Base-by-base conservation (phyloP, 2,329 filamentous ascomycete genomes). In the Tolypocladium ovalisporum region DNA sequence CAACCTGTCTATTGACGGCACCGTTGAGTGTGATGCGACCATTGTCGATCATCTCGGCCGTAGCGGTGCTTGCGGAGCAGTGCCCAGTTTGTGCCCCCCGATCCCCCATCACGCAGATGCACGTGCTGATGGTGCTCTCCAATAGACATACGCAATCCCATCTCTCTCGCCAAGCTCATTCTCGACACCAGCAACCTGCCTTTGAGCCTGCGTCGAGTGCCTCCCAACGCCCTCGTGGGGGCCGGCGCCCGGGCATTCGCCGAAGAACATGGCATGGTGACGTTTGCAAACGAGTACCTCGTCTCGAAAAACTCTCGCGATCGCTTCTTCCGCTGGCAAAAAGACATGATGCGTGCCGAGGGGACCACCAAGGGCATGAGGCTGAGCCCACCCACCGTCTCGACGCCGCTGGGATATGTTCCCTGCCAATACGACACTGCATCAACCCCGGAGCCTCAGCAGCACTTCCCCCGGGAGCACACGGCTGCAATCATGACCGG, bases 11-110 rank as follows among this genome's bases (percentile, higher is more conserved):
- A 89, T 96, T 61, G 88, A 97, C 64, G 94, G 94, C 1, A 83
- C 85, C 1, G 94, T 97, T 15, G 94, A 99, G 71, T 95, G 92
- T 64, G 94, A 99, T 76, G 94, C 94, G 57, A 92, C 90, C 0
- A 83, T 99, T 56, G 88, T 99, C 44, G 92, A 99, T 67, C 89
- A 97, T 69, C 77, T 87, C 54, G 94, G 95, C 47, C 85, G 91
- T 62, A 97, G 93, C 70, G 94, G 94, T 63, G 94, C 91, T 47
- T 95, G 90, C 63, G 95, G 94, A 63, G 93, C 94, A 49, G 90
- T 94, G 49, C 83, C 90, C 60, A 88, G 93, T 97, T 76, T 70
- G 90, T 80, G 37, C 37, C 54, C 32, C 40, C 9, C 2, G 19
- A 1, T 27, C 9, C 19, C 10, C 27, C 19, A 7, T 35, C 27